Percentiles rank a stretch among this genome's conserved stretches.
Evolutionary conservation across 805 yeast species (phyloP).

Genomic region (Sungouiozyma intestinalis): DNA sequence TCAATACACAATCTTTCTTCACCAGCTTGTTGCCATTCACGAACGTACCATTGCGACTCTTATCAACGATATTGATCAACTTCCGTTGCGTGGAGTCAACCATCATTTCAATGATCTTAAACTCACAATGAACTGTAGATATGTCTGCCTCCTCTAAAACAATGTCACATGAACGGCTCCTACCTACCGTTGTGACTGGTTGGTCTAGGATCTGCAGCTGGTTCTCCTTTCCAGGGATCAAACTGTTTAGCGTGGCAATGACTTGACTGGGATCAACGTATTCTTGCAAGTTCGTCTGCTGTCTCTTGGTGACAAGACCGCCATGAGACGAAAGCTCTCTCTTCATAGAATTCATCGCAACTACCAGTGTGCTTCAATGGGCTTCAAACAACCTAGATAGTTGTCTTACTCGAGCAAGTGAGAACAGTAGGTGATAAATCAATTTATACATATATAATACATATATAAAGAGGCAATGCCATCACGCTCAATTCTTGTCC

Average conservation of each 20-base stretch:
- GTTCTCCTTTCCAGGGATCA: constrained; percentile 28
- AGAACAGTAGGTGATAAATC: not conserved
- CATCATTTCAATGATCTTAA: constrained; percentile 34
- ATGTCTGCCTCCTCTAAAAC: constrained; percentile 46
- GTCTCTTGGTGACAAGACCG: constrained; percentile 9
- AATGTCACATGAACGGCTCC: constrained; percentile 53
- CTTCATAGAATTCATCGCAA: constrained; percentile 4
- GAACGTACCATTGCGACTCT: constrained; percentile 53
- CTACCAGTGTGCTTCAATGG: not conserved
- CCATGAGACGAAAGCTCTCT: constrained; percentile 9
- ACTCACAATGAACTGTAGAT: constrained; percentile 53
- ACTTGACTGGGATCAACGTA: not conserved
- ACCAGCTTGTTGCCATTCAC: constrained; percentile 46
- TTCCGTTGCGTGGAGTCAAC: constrained; percentile 28
- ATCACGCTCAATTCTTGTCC: constrained; percentile 17
- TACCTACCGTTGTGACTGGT: constrained; percentile 34
- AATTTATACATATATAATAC: not conserved
- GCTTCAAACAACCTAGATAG: too few species aligned
- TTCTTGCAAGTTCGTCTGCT: constrained; percentile 7
- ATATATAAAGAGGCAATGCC: not conserved
- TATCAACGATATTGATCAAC: constrained; percentile 42
- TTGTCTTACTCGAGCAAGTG: too few species aligned
- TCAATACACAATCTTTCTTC: constrained; percentile 38
- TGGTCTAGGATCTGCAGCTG: constrained; percentile 26
- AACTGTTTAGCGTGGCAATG: constrained; percentile 18